Evolutionary conservation across 2,329 filamentous ascomycete species (phyloP).

Genomic region (Pseudonectria buxi): DNA sequence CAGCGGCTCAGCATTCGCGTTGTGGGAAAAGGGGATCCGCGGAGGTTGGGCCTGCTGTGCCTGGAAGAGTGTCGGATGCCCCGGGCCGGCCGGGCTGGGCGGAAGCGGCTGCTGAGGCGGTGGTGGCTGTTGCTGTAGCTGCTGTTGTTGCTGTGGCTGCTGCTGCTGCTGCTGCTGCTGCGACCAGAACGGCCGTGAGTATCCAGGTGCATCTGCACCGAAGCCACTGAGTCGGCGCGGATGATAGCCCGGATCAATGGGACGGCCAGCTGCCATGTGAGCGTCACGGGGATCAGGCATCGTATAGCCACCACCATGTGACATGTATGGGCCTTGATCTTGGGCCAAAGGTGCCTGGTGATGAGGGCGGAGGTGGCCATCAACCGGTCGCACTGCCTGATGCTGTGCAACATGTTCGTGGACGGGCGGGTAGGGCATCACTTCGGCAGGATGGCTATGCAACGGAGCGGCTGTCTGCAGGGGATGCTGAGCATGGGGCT

Average conservation of each 20-base stretch:
- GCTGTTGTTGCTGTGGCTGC: slow-evolving; percentile 11
- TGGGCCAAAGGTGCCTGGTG: slow-evolving; percentile 15
- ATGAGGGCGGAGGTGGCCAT: slow-evolving; percentile 22
- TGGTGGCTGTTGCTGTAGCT: slow-evolving; percentile 16
- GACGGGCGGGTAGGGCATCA: slow-evolving; percentile 20
- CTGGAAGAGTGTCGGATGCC: slow-evolving; percentile 19
- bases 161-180: slow-evolving; percentile 26
- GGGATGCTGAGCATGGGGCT: slow-evolving; percentile 17
- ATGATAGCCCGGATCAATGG: slow-evolving; percentile 26
- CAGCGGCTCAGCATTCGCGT: slow-evolving; percentile 29
- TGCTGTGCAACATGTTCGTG: slow-evolving; percentile 21
- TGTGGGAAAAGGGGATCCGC: slow-evolving; percentile 30
- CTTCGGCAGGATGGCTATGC: slow-evolving; percentile 17
- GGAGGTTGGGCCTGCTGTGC: slow-evolving; percentile 22
- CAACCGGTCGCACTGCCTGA: slow-evolving; percentile 19
- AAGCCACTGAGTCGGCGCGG: slow-evolving; percentile 27
- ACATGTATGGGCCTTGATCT: slow-evolving; percentile 23
- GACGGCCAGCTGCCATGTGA: slow-evolving; percentile 23
- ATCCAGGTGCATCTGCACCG: slow-evolving; percentile 23
- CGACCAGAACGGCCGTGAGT: slow-evolving; percentile 29
- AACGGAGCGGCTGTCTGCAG: slow-evolving; percentile 17
- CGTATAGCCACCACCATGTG: slow-evolving; percentile 22
- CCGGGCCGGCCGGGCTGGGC: slow-evolving; percentile 13
- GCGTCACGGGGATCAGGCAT: slow-evolving; percentile 23
- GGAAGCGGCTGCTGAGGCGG: slow-evolving; percentile 17